These are phyloP conservation scores for Amanita subjunquillea DNA, from an alignment of 768 basidiomycete species.

Conservation along the genomic window DNA sequence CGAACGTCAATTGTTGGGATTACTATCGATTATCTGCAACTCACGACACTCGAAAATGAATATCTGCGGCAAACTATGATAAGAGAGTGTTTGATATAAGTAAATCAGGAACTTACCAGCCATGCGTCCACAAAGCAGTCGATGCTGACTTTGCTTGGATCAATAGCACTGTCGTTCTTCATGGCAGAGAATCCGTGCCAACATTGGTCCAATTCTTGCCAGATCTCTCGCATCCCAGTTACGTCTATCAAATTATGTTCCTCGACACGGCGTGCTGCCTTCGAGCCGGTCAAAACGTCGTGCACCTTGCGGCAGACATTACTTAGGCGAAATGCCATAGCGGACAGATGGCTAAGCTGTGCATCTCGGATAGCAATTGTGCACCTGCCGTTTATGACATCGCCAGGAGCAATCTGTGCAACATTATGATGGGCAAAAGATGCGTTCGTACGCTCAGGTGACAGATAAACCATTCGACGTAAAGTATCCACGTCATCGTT, in stretches of 20 bases:
- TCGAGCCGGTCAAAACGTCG: constrained; percentile 65
- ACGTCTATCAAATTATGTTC: constrained; percentile 49
- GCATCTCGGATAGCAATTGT: neutral
- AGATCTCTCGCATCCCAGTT: constrained; percentile 63
- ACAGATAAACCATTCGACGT: constrained; percentile 45
- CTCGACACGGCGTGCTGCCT: constrained; percentile 49
- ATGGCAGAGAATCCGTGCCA: constrained; percentile 80
- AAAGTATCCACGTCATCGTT: constrained; percentile 72
- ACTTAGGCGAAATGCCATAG: constrained; percentile 66
- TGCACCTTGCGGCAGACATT: constrained; percentile 74
- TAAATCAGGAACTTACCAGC: constrained; percentile 41
- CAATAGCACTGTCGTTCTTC: constrained; percentile 22
- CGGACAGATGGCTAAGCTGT: constrained; percentile 40
- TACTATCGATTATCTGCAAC: constrained; percentile 18
- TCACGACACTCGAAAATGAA: constrained; percentile 86
- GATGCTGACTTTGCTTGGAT: constrained; percentile 26
- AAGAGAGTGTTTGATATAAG: constrained; percentile 8
- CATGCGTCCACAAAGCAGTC: constrained; percentile 72
- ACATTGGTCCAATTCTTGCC: constrained; percentile 71
- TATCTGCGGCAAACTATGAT: constrained; percentile 35
- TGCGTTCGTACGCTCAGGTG: constrained; percentile 17
- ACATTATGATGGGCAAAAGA: neutral
- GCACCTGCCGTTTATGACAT: neutral
- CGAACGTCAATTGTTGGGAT: constrained; percentile 8
- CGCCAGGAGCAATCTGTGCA: neutral